A percentile compares a stretch with the other conserved stretches of the same genome.
Evolutionary conservation across 2,329 filamentous ascomycete genomes (phyloP).

Genomic region (Fusarium albidum): DNA sequence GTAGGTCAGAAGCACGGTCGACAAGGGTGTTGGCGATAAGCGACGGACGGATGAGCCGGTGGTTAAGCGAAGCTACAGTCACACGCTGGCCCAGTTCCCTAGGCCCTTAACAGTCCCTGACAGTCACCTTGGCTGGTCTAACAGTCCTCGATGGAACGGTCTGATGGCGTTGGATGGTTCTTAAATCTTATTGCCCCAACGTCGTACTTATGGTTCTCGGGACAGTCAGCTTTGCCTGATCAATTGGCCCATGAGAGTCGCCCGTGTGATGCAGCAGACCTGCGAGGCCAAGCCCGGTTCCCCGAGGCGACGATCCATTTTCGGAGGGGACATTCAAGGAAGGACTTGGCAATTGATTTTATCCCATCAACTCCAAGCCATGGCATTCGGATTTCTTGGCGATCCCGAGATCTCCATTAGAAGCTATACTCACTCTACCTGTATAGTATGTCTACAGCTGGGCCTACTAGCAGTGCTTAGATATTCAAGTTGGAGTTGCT

Average conservation of each 20-base stretch:
- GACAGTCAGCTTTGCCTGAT: not conserved
- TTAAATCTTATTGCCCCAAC: too few relatives aligned
- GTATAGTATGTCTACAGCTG: too few relatives aligned
- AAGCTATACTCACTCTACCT: too few relatives aligned
- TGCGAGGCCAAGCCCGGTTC: not conserved
- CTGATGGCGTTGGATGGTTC: not conserved
- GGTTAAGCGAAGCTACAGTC: conserved; percentile 17
- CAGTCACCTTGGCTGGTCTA: too few relatives aligned
- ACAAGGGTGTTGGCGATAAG: conserved; percentile 28
- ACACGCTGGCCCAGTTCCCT: conserved; percentile 1
- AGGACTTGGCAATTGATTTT: not conserved
- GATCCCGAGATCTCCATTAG: not conserved
- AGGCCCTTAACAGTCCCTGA: too few relatives aligned
- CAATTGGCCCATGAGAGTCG: not conserved
- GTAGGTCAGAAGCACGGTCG: not conserved
- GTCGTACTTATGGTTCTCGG: too few relatives aligned
- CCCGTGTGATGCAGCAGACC: not conserved
- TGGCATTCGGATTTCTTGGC: not conserved
- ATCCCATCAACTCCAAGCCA: not conserved
- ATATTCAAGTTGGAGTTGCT: too few relatives aligned
- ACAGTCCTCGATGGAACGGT: not conserved
- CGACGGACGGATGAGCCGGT: conserved; percentile 19
- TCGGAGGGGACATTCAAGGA: not conserved
- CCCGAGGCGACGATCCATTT: not conserved
- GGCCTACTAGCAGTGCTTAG: too few relatives aligned